phyloP scores from a whole-genome alignment of 805 yeast species.

The Yarrowia sp. region DNA sequence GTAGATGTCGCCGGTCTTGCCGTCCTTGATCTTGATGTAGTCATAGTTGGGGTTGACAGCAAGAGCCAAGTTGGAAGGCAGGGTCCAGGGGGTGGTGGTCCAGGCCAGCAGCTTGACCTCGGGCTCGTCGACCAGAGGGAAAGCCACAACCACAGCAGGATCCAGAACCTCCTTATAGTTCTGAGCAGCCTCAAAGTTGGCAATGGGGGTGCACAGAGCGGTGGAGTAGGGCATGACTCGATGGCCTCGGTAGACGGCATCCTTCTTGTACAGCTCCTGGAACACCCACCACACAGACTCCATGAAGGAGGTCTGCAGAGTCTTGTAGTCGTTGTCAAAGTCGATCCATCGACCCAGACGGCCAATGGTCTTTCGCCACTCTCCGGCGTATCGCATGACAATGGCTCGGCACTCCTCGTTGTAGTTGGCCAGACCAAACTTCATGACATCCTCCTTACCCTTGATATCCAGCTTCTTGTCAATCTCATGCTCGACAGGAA shows the following conservation, averaged over 20 bases:
- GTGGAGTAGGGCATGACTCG: constrained; percentile 99
- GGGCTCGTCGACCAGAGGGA: constrained; percentile 75
- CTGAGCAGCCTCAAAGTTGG: constrained; percentile 97
- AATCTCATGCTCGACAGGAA: constrained; percentile 97
- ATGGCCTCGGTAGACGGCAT: constrained; percentile 87
- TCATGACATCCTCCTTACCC: constrained; percentile 91
- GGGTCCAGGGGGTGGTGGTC: constrained; percentile 99
- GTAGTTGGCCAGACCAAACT: constrained; percentile 89
- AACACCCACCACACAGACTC: constrained; percentile 99
- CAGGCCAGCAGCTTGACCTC: constrained; percentile 87
- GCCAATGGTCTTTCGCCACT: constrained; percentile 91
- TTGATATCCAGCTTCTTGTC: constrained; percentile 95
- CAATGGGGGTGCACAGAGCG: constrained; percentile 92
- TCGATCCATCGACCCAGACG: constrained; percentile 99
- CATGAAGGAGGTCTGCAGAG: constrained; percentile 93
- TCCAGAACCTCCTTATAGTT: constrained; percentile 96
- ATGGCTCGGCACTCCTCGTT: constrained; percentile 93
- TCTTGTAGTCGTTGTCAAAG: constrained; percentile 96
- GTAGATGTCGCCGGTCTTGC: constrained; percentile 74
- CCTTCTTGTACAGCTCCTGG: constrained; percentile 79
- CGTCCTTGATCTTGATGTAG: constrained; percentile 89
- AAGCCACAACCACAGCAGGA: constrained; percentile 93
- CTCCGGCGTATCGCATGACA: constrained; percentile 94
- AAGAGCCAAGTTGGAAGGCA: constrained; percentile 88
- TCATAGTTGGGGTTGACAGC: constrained; percentile 90